Conservation (phyloP, 495 filamentous ascomycete species). For the Thermochaetoides thermophila region DNA sequence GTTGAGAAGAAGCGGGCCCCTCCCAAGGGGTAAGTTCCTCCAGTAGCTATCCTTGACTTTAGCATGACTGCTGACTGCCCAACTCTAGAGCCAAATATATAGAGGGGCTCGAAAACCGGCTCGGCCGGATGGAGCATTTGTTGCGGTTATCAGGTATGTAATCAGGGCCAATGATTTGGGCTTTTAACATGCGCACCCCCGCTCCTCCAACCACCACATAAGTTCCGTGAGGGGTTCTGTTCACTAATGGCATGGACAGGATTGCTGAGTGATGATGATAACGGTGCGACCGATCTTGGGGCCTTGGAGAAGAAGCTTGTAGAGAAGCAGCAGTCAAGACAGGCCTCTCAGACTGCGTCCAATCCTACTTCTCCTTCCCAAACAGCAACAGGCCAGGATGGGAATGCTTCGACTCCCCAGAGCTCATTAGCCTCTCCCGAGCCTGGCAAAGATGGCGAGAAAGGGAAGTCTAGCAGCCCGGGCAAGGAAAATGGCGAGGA, state of each 20-base stretch:
- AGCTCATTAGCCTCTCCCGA: conserved; percentile 47
- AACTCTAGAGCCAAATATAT: conserved; percentile 89
- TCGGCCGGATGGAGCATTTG: conserved; percentile 86
- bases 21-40: conserved; percentile 65
- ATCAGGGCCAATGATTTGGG: no score
- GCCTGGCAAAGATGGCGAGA: conserved; percentile 37
- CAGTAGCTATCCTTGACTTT: no score
- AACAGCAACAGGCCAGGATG: conserved; percentile 26
- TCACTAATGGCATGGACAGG: conserved; percentile 21
- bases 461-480: conserved; percentile 18
- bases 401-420: conserved; percentile 41
- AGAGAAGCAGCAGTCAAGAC: conserved; percentile 40
- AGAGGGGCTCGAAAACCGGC: conserved; percentile 86
- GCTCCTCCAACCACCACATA: no score
- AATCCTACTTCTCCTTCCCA: conserved; percentile 33
- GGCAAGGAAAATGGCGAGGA: conserved; percentile 32
- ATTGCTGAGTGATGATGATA: conserved; percentile 72
- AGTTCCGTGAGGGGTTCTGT: no score
- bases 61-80: no score
- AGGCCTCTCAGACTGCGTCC: conserved; percentile 28
- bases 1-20: conserved; percentile 98
- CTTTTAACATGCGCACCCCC: no score
- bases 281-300: conserved; percentile 76
- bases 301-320: conserved; percentile 71
- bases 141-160: conserved; percentile 60